Conservation (phyloP, 2,329 filamentous ascomycete genomes). For the Fusarium setosum region DNA sequence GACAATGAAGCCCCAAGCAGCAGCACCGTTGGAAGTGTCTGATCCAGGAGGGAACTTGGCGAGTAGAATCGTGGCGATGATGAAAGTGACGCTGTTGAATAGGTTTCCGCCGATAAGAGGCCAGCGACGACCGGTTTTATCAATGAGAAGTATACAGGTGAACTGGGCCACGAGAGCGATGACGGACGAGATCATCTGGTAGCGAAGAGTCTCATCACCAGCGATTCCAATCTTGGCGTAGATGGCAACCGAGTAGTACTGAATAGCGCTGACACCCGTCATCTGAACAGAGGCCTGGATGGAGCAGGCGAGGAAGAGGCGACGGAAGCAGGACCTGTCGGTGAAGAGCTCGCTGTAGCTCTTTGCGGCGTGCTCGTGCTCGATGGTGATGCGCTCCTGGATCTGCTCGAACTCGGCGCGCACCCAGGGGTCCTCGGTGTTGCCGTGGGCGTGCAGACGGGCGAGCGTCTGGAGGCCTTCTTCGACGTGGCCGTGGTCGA, state of each 20-base stretch:
- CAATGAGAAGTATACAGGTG: slow-evolving; percentile 75
- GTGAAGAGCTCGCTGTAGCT: slow-evolving; percentile 77
- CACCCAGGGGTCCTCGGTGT: slow-evolving; percentile 75
- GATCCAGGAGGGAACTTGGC: slow-evolving; percentile 67
- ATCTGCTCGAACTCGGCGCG: slow-evolving; percentile 79
- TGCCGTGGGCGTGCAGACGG: slow-evolving; percentile 75
- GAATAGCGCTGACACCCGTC: slow-evolving; percentile 80
- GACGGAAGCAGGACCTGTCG: slow-evolving; percentile 71
- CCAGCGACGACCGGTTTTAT: slow-evolving; percentile 77
- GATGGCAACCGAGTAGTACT: slow-evolving; percentile 78
- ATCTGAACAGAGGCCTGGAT: slow-evolving; percentile 80
- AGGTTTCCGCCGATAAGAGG: slow-evolving; percentile 79
- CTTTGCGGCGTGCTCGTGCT: slow-evolving; percentile 77
- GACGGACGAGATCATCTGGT: slow-evolving; percentile 80
- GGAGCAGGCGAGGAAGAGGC: slow-evolving; percentile 75
- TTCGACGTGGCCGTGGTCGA: slow-evolving; percentile 75
- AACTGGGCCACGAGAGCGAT: slow-evolving; percentile 77
- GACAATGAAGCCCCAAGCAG: slow-evolving; percentile 78
- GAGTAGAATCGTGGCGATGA: slow-evolving; percentile 69
- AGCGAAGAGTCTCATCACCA: slow-evolving; percentile 73
- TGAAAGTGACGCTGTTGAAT: slow-evolving; percentile 77
- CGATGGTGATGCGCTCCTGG: slow-evolving; percentile 70
- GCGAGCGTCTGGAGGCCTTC: slow-evolving; percentile 75
- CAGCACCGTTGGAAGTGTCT: slow-evolving; percentile 56
- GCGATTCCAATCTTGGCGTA: slow-evolving; percentile 77